These are phyloP conservation scores for Rhizopogon rudus DNA, from an alignment of 768 basidiomycete species.

Conservation along the genomic window DNA sequence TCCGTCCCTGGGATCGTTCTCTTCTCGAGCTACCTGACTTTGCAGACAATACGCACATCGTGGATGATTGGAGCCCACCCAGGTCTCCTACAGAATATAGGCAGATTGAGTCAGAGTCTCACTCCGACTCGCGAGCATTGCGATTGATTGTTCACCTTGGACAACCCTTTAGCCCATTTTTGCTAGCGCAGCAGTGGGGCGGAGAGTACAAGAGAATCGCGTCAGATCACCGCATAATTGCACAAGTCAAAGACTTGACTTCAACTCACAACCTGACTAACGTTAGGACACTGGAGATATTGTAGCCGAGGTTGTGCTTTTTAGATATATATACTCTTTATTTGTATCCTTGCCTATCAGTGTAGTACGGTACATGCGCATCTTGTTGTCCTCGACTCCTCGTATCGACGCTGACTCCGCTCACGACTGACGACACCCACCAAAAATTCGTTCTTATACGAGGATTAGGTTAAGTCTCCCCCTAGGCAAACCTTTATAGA, in stretches of 20 bases:
- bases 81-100: neutral
- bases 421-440: too few relatives aligned
- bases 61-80: neutral
- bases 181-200: constrained; percentile 22
- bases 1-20: constrained; percentile 9
- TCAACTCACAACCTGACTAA: neutral
- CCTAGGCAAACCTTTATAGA: too few relatives aligned
- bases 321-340: too few relatives aligned
- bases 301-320: neutral
- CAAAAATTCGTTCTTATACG: too few relatives aligned
- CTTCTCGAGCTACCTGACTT: neutral
- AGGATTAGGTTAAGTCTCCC: too few relatives aligned
- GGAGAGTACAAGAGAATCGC: constrained; percentile 14
- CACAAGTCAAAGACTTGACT: constrained; percentile 18
- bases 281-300: neutral
- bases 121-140: neutral
- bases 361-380: too few relatives aligned
- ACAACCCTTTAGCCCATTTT: constrained; percentile 1
- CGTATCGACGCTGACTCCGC: too few relatives aligned
- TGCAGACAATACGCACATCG: neutral
- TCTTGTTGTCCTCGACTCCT: too few relatives aligned
- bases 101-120: neutral
- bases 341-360: too few relatives aligned
- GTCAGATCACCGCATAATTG: neutral
- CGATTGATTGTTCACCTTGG: constrained; percentile 3